Evolutionary conservation across 352 stramenopile genomes (phyloP).

Genomic region (Lagenidium giganteum): DNA sequence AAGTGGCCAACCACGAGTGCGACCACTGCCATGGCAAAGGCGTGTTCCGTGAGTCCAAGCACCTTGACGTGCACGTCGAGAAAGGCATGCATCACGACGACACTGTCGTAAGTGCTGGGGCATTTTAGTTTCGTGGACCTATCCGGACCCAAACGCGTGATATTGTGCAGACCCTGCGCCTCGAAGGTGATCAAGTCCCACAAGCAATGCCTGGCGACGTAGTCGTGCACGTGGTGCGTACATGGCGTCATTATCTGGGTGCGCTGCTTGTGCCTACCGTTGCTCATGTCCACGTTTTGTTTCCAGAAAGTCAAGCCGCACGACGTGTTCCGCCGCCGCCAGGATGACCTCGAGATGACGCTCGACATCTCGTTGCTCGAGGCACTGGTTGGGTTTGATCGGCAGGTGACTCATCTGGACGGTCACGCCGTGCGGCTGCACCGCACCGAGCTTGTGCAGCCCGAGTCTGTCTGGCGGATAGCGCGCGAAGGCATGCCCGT

Average conservation of each 20-base stretch:
- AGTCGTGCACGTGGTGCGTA: conserved; percentile 23
- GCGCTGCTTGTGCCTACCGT: not conserved
- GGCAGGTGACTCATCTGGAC: conserved; percentile 88
- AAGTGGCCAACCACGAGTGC: conserved; percentile 33
- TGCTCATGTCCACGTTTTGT: not conserved
- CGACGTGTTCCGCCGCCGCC: conserved; percentile 78
- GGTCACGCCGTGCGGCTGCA: conserved; percentile 72
- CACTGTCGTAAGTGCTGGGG: conserved; percentile 16
- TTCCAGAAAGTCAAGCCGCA: conserved; percentile 27
- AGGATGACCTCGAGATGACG: conserved; percentile 88
- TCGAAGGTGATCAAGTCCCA: conserved; percentile 18
- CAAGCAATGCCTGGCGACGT: conserved; percentile 21
- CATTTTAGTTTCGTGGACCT: too few species aligned
- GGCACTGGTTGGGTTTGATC: conserved; percentile 88
- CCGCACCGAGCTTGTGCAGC: conserved; percentile 75
- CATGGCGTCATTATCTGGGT: not conserved
- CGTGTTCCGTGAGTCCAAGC: conserved; percentile 15
- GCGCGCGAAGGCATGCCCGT: conserved; percentile 90
- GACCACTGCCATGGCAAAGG: conserved; percentile 25
- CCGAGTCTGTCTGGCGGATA: conserved; percentile 78
- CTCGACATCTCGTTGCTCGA: conserved; percentile 92
- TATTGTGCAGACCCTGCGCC: conserved; percentile 4
- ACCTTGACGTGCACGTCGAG: conserved; percentile 18
- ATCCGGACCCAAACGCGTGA: too few species aligned
- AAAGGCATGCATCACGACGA: conserved; percentile 32